Evolutionary conservation across 176 grass and related monocot genomes (phyloP), one percentile per base, ranked within the genome.

Genomic region (Musa schizocarpa): DNA sequence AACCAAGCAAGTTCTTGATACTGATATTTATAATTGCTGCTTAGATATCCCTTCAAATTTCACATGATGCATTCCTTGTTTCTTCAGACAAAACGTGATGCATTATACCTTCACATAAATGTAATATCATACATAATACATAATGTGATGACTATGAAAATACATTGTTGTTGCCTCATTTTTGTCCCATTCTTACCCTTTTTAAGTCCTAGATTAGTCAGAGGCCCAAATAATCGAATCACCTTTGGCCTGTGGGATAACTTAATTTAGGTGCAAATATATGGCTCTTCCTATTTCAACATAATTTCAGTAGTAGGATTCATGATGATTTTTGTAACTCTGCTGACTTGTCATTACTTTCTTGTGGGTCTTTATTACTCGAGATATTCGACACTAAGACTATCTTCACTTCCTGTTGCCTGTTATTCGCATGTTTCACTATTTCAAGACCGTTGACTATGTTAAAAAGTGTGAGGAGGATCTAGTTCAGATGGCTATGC

Each of bases 391-490:
- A 73, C 53, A 26, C 1, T 2, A 48, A 54, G 13, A 71, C 8
- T 56, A 17, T 56, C 20, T 5, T 59, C 69, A 8, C 71, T 78
- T 69, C 9, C 23, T 81, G 22, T 55, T 59, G 57, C 50, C 78
- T 72, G 56, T 73, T 52, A 2, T 52, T 1, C 21, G 21, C 49
- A 73, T 27, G 53, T 21, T 59, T 61, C n/a, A 34, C 74, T 17
- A 54, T 80, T 49, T 19, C 34, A 78, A 93, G 88, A 89, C 80
- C 0, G 53, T 98, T 79, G 86, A 90, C 64, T 93, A 86, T 57
- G 86, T 98, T 69, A 93, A 98, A 80, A 91, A 91, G 78, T 91
- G 94, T 0, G 90, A 98, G 77, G 68, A 88, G 53, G 94, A 98
- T 85, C 81, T 87, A 57, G 90, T 88, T 72, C 83, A 88, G 76